These are phyloP conservation scores for Spencermartinsiella europaea DNA, from an alignment of 805 yeast genomes.

Conservation along the genomic window DNA sequence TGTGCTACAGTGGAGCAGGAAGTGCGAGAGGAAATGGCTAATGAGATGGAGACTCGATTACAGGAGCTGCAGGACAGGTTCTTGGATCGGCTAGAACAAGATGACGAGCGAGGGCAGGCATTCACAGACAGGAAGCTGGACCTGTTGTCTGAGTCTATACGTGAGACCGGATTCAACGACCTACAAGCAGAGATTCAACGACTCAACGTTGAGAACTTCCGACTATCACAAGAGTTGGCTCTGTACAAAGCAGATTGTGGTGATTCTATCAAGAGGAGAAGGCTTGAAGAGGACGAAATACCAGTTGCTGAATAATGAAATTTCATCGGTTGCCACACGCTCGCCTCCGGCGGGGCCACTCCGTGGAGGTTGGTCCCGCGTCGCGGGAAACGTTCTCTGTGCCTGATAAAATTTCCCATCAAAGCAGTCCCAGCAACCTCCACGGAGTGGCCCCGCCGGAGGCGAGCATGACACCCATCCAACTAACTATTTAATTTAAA, in stretches of 20 bases:
- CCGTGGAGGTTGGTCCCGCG: too few relatives aligned
- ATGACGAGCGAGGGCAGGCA: slow-evolving; percentile 13
- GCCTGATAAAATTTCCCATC: too few relatives aligned
- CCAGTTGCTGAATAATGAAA: too few relatives aligned
- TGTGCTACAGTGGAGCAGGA: slow-evolving; percentile 20
- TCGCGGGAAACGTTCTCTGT: too few relatives aligned
- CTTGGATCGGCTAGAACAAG: slow-evolving; percentile 21
- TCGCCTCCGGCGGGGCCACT: too few relatives aligned
- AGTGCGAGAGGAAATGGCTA: slow-evolving; percentile 27
- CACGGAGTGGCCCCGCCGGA: too few relatives aligned
- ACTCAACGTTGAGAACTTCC: slow-evolving; percentile 4
- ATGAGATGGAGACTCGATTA: slow-evolving; percentile 28
- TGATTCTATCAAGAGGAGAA: background rate
- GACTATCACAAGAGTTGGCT: background rate
- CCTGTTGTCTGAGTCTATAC: slow-evolving; percentile 6
- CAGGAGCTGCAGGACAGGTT: slow-evolving; percentile 25
- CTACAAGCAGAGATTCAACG: slow-evolving; percentile 6
- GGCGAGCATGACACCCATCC: too few relatives aligned
- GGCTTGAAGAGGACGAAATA: too few relatives aligned
- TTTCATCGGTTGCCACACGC: too few relatives aligned
- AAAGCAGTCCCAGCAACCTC: too few relatives aligned
- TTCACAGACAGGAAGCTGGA: slow-evolving; percentile 23
- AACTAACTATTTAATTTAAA: slow-evolving; percentile 38
- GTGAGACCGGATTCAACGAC: slow-evolving; percentile 4
- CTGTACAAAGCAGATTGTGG: background rate